Conservation (phyloP, 352 stramenopile genomes). For the Phytopythium chamaehyphon region DNA sequence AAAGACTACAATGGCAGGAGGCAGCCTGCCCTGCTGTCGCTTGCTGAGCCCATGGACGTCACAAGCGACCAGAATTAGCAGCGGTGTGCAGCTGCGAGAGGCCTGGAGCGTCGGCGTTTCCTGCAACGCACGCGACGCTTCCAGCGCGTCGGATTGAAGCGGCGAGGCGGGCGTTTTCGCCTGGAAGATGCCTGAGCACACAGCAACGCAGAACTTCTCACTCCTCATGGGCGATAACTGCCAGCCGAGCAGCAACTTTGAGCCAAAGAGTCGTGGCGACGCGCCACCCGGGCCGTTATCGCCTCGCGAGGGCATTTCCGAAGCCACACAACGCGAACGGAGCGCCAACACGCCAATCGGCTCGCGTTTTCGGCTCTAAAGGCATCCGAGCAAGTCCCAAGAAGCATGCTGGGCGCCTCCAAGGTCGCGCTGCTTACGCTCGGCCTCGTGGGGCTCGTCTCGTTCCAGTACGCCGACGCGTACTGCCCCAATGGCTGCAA, state of each 20-base stretch:
- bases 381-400: background rate
- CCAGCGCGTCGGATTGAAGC: background rate
- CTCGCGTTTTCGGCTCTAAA: background rate
- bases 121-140: constrained; percentile 6
- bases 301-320: background rate
- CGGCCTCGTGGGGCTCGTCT: constrained; percentile 25
- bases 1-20: background rate
- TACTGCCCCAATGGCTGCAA: constrained; percentile 86
- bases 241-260: too few species aligned
- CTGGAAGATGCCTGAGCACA: too few species aligned
- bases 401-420: constrained; percentile 35
- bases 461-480: constrained; percentile 24
- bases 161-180: too few species aligned
- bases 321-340: constrained; percentile 6
- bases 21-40: too few species aligned
- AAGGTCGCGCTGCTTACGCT: constrained; percentile 38
- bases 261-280: background rate
- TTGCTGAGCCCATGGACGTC: background rate
- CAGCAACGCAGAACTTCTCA: too few species aligned
- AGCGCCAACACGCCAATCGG: background rate
- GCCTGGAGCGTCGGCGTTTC: constrained; percentile 1
- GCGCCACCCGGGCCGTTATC: background rate
- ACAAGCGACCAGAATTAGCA: background rate
- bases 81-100: background rate
- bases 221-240: too few species aligned